Base-by-base conservation (phyloP, 2,329 filamentous ascomycete species). In the Penicillium sp. region DNA sequence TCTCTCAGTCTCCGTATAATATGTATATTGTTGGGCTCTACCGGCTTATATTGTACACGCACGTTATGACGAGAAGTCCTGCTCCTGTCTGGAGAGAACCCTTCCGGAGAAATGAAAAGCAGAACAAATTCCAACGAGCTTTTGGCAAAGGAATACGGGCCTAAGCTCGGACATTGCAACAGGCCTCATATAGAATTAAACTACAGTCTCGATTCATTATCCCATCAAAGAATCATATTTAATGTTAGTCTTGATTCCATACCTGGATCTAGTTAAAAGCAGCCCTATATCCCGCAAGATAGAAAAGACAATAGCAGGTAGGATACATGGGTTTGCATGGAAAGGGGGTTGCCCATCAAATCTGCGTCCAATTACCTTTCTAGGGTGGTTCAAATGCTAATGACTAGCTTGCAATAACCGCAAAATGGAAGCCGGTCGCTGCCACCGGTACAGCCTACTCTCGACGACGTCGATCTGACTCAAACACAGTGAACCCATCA, bases 401-500 rank as follows among this genome's bases (percentile, higher is more conserved):
- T 24, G 5, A 22, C 31, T 26, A 2, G 3, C 29, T 26, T 44
- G 15, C 6, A 24, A 35, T 35, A 13, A 19, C 4, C 10, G 9
- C 15, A 13, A 34, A 17, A 34, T 6, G 15, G 12, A 28, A 33
- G 2, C 10, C n/a, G n/a, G 28, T 43, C 29, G 17, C 22, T 2
- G 19, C 40, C 8, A 10, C 6, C 2, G 10, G 4, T 13, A 9
- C 5, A 22, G 15, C 32, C 39, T 45, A 52, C 29, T 61, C 57
- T 43, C 51, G 55, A 22, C 56, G 61, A 22, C 62, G 59, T 35
- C 67, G 58, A 34, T 69, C 69, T 28, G 64, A 64, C 51, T 69
- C 68, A 53, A 69, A 69, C 6, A 51, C 62, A 8, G 68, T 71
- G 42, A 72, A 71, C 2, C 58, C 69, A 44, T 69, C 63, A 21